These are phyloP conservation scores for Acanthamoeba triangularis DNA, from an alignment of 208 protist species.

Conservation along the genomic window DNA sequence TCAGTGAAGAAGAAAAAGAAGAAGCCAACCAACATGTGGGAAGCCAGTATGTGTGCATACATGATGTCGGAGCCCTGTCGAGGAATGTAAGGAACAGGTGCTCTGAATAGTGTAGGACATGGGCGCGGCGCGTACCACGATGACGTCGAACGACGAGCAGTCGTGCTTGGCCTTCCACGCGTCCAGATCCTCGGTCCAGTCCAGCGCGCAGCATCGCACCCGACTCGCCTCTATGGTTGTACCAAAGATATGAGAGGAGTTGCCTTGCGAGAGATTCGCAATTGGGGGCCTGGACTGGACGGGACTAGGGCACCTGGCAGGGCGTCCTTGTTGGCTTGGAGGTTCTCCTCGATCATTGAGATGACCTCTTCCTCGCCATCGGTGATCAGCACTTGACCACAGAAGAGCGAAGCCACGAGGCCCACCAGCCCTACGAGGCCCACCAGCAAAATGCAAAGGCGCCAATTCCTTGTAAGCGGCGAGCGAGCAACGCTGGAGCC, in stretches of 20 bases:
- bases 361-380: background rate
- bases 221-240: too few species aligned
- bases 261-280: too few species aligned
- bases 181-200: background rate
- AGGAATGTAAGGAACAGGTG: too few species aligned
- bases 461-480: too few species aligned
- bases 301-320: background rate
- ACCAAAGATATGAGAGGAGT: too few species aligned
- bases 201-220: background rate
- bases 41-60: background rate
- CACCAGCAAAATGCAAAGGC: too few species aligned
- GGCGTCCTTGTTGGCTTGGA: background rate
- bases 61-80: background rate
- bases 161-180: background rate
- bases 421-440: background rate
- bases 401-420: background rate
- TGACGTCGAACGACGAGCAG: background rate
- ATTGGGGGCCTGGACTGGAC: too few species aligned
- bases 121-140: background rate
- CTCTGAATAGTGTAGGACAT: too few species aligned
- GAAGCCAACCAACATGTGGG: background rate
- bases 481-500: too few species aligned
- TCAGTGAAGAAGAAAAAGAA: too few species aligned
- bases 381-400: constrained; percentile 6
- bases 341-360: background rate